phyloP scores from a whole-genome alignment of 2,329 filamentous ascomycete species.

The Fusarium solani-melongenae region DNA sequence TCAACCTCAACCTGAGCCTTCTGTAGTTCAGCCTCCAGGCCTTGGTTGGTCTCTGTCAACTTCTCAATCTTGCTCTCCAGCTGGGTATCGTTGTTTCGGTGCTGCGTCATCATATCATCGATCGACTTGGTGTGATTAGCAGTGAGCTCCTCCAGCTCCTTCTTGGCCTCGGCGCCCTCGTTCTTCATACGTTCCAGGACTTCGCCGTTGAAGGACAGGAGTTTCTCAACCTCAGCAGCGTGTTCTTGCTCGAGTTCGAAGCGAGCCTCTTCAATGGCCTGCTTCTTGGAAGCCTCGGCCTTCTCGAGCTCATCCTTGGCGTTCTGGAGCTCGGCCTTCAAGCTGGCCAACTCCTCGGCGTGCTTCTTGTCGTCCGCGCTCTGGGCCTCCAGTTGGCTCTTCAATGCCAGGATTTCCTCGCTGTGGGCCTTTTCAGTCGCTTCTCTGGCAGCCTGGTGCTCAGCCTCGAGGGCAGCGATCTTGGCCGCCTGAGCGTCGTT shows the following conservation, averaged over 20 bases:
- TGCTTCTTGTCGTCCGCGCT: slow-evolving; percentile 51
- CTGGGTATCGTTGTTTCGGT: slow-evolving; percentile 48
- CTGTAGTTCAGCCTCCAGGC: slow-evolving; percentile 53
- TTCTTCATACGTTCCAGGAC: slow-evolving; percentile 54
- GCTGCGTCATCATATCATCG: slow-evolving; percentile 54
- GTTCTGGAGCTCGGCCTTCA: slow-evolving; percentile 44
- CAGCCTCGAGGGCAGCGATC: slow-evolving; percentile 47
- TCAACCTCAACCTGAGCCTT: slow-evolving; percentile 61
- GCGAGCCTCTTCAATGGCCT: slow-evolving; percentile 59
- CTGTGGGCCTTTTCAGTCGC: slow-evolving; percentile 46
- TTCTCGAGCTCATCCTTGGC: slow-evolving; percentile 57
- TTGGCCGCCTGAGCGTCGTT: slow-evolving; percentile 45
- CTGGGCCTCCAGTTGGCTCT: slow-evolving; percentile 56
- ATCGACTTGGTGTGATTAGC: slow-evolving; percentile 52
- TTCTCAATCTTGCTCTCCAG: slow-evolving; percentile 51
- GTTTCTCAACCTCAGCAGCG: slow-evolving; percentile 60
- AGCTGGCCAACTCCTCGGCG: slow-evolving; percentile 47
- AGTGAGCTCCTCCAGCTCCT: slow-evolving; percentile 58
- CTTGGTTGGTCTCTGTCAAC: slow-evolving; percentile 50
- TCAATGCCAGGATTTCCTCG: slow-evolving; percentile 53
- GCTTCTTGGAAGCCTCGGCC: slow-evolving; percentile 54
- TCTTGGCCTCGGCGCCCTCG: slow-evolving; percentile 51
- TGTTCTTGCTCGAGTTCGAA: slow-evolving; percentile 58
- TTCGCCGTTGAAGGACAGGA: slow-evolving; percentile 56
- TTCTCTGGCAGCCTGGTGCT: slow-evolving; percentile 47